These are phyloP conservation scores for Kazachstania bromeliacearum DNA, from an alignment of 805 yeast genomes.

Conservation along the genomic window DNA sequence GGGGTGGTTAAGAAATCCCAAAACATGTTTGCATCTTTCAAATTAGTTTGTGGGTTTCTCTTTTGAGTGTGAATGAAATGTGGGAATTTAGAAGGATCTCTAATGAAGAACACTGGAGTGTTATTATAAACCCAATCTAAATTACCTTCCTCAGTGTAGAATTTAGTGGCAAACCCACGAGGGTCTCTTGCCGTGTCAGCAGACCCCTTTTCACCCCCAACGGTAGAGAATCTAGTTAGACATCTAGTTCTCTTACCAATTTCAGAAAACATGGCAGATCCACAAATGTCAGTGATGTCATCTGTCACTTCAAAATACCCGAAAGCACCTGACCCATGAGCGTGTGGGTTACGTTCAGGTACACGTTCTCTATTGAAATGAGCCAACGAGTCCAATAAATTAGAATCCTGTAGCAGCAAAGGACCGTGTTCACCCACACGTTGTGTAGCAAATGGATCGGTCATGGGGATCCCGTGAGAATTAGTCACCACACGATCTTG, in stretches of 20 bases:
- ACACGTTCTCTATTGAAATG: slow-evolving; percentile 86
- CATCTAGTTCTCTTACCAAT: slow-evolving; percentile 75
- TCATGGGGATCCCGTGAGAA: slow-evolving; percentile 67
- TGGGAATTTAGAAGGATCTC: slow-evolving; percentile 58
- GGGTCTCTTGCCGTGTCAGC: slow-evolving; percentile 64
- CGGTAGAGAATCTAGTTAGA: slow-evolving; percentile 64
- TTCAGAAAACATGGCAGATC: slow-evolving; percentile 58
- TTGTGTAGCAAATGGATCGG: slow-evolving; percentile 68
- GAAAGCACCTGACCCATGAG: slow-evolving; percentile 87
- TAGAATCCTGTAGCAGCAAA: slow-evolving; percentile 69
- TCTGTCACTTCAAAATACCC: slow-evolving; percentile 84
- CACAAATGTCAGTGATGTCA: slow-evolving; percentile 64
- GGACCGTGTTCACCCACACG: slow-evolving; percentile 73
- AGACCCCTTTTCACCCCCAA: slow-evolving; percentile 60
- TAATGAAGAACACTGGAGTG: slow-evolving; percentile 57
- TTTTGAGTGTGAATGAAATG: slow-evolving; percentile 61
- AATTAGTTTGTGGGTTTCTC: slow-evolving; percentile 60
- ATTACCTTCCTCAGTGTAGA: slow-evolving; percentile 60
- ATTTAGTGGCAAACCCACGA: slow-evolving; percentile 57
- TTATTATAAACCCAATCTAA: slow-evolving; percentile 67
- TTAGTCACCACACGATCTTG: slow-evolving; percentile 52
- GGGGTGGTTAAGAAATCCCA: slow-evolving; percentile 68
- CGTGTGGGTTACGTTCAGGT: slow-evolving; percentile 90
- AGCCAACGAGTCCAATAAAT: slow-evolving; percentile 69
- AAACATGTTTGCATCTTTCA: slow-evolving; percentile 72